Conservation (phyloP, 2,329 filamentous ascomycete genomes). For the Pseudogymnoascus pannorum region DNA sequence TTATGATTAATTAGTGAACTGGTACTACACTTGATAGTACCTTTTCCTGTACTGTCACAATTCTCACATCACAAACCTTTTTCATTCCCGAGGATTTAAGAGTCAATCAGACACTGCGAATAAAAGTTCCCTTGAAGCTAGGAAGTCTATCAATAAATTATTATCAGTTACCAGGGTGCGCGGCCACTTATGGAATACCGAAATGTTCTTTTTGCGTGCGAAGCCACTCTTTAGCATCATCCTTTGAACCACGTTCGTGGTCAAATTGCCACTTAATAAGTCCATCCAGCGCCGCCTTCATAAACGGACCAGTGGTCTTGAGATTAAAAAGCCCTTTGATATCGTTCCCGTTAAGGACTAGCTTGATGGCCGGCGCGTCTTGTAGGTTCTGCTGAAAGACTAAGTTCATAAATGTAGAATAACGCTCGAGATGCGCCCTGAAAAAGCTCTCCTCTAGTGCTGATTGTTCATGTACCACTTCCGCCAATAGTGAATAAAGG, state of each 20-base stretch:
- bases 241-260: background rate
- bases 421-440: slow-evolving; percentile 33
- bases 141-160: background rate
- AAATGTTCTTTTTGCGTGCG: background rate
- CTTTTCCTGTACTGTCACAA: no score
- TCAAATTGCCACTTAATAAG: slow-evolving; percentile 59
- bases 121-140: no score
- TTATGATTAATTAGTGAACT: no score
- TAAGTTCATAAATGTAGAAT: slow-evolving; percentile 8
- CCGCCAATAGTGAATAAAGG: background rate
- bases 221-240: background rate
- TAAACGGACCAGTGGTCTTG: slow-evolving; percentile 50
- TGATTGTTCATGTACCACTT: slow-evolving; percentile 16
- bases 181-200: background rate
- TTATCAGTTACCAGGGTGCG: background rate
- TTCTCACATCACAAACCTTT: no score
- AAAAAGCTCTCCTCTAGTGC: slow-evolving; percentile 28
- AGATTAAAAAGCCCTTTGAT: slow-evolving; percentile 44
- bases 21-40: no score
- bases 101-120: no score
- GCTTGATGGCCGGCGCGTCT: background rate
- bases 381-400: background rate
- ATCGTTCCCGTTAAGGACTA: slow-evolving; percentile 38
- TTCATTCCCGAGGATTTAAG: no score
- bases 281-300: slow-evolving; percentile 53